These are phyloP conservation scores for Tolypocladium pustulatum DNA, from an alignment of 2,329 filamentous ascomycete genomes.

Conservation along the genomic window DNA sequence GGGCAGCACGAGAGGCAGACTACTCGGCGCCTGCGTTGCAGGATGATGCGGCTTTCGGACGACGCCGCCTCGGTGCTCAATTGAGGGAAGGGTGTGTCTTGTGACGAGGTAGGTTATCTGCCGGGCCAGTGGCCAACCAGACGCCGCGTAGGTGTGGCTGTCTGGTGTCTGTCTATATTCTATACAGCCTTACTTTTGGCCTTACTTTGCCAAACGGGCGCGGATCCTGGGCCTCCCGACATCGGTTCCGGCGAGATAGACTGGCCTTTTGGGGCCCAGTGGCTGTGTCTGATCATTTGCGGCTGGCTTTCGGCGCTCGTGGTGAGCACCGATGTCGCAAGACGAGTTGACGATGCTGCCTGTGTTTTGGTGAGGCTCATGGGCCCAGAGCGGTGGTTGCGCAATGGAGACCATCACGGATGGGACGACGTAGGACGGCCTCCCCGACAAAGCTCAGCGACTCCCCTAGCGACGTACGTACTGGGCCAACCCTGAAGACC, in stretches of 20 bases:
- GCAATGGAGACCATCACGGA: background rate
- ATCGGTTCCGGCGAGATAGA: background rate
- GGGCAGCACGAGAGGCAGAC: background rate
- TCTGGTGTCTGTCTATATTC: background rate
- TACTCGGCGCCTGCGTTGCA: background rate
- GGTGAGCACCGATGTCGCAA: background rate
- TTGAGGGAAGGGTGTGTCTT: background rate
- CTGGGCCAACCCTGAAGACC: background rate
- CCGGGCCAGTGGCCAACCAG: background rate
- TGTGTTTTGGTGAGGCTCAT: background rate
- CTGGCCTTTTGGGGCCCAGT: too few relatives aligned
- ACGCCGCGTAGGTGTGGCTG: background rate
- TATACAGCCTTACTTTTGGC: background rate
- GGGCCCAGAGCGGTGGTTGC: background rate
- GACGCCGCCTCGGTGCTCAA: background rate
- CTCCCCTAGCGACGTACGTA: background rate
- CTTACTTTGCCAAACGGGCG: background rate
- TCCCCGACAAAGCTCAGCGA: background rate
- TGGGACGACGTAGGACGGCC: background rate
- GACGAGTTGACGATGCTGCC: background rate
- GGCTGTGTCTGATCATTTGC: background rate
- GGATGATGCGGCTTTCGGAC: background rate
- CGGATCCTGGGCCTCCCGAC: background rate
- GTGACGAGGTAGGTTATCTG: background rate
- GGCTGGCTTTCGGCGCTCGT: background rate